A percentile compares a stretch with the other conserved stretches of the same genome.
Conservation (phyloP, 2,329 filamentous ascomycete species). For the Apiospora koreana region DNA sequence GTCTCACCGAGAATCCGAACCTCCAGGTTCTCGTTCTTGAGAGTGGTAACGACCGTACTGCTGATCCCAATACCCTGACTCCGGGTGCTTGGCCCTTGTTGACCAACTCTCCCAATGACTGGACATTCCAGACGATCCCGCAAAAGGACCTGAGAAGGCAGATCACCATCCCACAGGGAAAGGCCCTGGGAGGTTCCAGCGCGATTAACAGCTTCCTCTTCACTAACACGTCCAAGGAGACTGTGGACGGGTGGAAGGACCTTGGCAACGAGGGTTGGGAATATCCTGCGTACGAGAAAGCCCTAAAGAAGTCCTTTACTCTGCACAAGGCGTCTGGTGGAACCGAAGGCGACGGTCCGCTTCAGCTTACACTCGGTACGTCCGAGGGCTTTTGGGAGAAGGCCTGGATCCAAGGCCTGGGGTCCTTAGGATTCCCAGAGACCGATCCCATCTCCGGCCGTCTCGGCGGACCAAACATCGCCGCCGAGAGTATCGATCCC, state of each 20-base stretch:
- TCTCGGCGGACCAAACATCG: not conserved
- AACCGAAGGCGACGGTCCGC: not conserved
- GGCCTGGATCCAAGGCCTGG: not conserved
- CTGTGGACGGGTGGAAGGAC: constrained; percentile 37
- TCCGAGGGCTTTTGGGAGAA: not conserved
- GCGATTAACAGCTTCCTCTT: constrained; percentile 30
- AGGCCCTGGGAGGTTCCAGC: constrained; percentile 13
- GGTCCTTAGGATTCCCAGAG: not conserved
- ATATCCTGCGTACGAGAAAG: constrained; percentile 25
- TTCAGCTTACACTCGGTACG: not conserved
- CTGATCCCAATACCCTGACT: not conserved
- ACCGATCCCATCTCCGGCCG: not conserved
- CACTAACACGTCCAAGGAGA: constrained; percentile 25
- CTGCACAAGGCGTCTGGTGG: not conserved
- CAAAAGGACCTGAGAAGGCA: not conserved
- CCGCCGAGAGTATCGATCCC: not conserved
- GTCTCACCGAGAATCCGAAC: constrained; percentile 17
- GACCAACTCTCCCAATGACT: not conserved
- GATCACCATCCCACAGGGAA: constrained; percentile 4
- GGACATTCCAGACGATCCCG: constrained; percentile 10
- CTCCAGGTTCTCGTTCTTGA: constrained; percentile 14
- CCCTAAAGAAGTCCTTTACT: constrained; percentile 15
- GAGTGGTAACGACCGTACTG: not conserved
- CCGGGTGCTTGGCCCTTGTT: constrained; percentile 12
- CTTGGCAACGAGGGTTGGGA: constrained; percentile 40